phyloP scores from a whole-genome alignment of 2,329 filamentous ascomycete species.

The Cordyceps cateniannulata region DNA sequence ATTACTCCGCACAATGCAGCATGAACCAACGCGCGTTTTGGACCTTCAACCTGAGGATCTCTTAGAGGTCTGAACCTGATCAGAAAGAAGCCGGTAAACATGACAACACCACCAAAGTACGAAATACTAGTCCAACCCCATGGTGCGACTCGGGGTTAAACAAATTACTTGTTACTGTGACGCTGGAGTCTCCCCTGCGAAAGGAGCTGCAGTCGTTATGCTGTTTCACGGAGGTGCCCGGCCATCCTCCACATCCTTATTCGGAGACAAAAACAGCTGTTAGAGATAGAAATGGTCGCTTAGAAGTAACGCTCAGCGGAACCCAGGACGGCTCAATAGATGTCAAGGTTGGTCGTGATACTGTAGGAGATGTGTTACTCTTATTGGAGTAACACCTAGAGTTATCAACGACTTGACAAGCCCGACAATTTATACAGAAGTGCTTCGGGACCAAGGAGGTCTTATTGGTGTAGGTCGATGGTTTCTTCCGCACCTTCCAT shows the following conservation, averaged over 20 bases:
- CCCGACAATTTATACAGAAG: too few species aligned
- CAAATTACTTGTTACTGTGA: neutral
- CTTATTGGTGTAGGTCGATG: too few species aligned
- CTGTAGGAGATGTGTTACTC: neutral
- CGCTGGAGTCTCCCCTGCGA: neutral
- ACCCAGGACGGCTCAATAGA: neutral
- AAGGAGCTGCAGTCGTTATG: neutral
- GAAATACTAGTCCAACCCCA: too few species aligned
- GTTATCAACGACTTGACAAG: too few species aligned
- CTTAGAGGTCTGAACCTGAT: too few species aligned
- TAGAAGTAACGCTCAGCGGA: neutral
- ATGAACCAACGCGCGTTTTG: too few species aligned
- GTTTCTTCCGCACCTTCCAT: too few species aligned
- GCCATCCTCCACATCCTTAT: neutral
- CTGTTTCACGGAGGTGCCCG: neutral
- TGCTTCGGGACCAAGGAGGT: too few species aligned
- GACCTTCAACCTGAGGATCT: too few species aligned
- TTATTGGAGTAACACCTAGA: neutral
- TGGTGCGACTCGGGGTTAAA: neutral
- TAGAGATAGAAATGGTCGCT: neutral
- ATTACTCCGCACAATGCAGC: too few species aligned
- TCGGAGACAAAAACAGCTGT: neutral
- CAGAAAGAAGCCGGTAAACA: too few species aligned
- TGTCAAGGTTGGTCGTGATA: neutral
- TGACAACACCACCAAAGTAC: too few species aligned